A percentile compares a stretch with the other conserved stretches of the same genome.
phyloP scores from a whole-genome alignment of 1,284 basidiomycete genomes.

The Amylostereum chailletii region DNA sequence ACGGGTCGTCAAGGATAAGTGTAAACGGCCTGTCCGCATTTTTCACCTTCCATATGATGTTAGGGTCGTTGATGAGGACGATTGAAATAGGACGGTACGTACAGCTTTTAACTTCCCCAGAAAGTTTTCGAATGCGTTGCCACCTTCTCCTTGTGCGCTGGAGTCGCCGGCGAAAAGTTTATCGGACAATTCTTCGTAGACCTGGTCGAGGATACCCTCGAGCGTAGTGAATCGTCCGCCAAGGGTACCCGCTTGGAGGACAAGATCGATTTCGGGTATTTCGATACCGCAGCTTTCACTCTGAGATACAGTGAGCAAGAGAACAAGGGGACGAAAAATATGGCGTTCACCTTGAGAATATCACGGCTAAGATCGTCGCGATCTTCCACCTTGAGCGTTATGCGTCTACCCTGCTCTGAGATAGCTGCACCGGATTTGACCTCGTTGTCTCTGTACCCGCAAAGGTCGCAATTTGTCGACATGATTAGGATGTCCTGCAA shows the following conservation, averaged over 20 bases:
- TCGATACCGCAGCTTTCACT: constrained; percentile 87
- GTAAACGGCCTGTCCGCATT: constrained; percentile 76
- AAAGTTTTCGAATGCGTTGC: constrained; percentile 65
- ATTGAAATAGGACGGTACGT: constrained; percentile 14
- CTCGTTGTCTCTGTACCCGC: constrained; percentile 97
- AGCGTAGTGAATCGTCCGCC: constrained; percentile 98
- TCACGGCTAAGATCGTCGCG: constrained; percentile 91
- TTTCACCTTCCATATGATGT: constrained; percentile 48
- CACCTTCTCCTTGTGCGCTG: constrained; percentile 32
- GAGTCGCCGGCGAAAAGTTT: constrained; percentile 89
- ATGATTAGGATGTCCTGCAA: constrained; percentile 90
- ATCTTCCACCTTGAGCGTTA: constrained; percentile 88
- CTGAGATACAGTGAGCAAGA: constrained; percentile 27
- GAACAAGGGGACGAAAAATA: not conserved
- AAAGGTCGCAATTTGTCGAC: constrained; percentile 94
- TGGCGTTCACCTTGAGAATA: constrained; percentile 70
- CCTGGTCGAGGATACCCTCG: constrained; percentile 90
- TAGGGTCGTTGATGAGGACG: constrained; percentile 1
- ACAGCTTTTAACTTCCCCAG: constrained; percentile 74
- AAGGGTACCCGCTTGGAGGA: constrained; percentile 87
- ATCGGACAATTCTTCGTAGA: constrained; percentile 91
- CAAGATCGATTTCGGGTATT: constrained; percentile 94
- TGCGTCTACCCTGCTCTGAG: constrained; percentile 77
- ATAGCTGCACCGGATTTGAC: constrained; percentile 93
- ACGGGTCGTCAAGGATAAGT: constrained; percentile 90